Conservation (phyloP, 2,329 filamentous ascomycete species). For the Berkeleyomyces basicola region DNA sequence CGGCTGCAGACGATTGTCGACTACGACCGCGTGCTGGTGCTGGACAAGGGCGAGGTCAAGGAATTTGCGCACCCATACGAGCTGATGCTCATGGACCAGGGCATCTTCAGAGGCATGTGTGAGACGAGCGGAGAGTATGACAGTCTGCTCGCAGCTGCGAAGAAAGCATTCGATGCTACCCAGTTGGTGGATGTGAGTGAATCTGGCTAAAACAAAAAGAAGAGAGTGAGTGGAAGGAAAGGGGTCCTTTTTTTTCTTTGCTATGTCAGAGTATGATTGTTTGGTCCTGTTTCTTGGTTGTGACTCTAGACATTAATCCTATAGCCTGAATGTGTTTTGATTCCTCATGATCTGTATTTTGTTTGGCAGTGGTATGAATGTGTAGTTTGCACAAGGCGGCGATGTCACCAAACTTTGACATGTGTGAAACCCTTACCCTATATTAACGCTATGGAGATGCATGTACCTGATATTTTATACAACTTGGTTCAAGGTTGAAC, state of each 20-base stretch:
- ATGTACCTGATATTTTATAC: no score
- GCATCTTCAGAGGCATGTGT: slow-evolving; percentile 47
- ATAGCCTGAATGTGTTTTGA: neutral
- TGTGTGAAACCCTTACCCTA: no score
- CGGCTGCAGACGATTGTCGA: slow-evolving; percentile 92
- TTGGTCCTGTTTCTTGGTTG: neutral
- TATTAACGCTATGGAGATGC: no score
- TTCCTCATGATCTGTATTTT: neutral
- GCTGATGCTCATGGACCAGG: slow-evolving; percentile 53
- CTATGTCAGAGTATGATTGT: neutral
- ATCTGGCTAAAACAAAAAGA: slow-evolving; percentile 11
- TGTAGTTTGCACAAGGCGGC: neutral
- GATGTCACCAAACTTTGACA: no score
- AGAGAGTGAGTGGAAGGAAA: neutral
- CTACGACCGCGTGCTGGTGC: slow-evolving; percentile 90
- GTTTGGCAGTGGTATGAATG: neutral
- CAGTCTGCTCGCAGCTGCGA: slow-evolving; percentile 33
- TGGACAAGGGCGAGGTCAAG: slow-evolving; percentile 74
- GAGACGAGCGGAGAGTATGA: slow-evolving; percentile 45
- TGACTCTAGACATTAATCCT: neutral
- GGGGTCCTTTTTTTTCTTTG: neutral
- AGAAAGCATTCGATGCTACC: slow-evolving; percentile 33
- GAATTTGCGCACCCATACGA: slow-evolving; percentile 87
- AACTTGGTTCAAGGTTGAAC: no score
- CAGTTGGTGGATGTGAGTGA: slow-evolving; percentile 21